Evolutionary conservation across 345 rosid species (phyloP), one percentile per base, ranked within the genome.

Genomic region (Balakata baccata): DNA sequence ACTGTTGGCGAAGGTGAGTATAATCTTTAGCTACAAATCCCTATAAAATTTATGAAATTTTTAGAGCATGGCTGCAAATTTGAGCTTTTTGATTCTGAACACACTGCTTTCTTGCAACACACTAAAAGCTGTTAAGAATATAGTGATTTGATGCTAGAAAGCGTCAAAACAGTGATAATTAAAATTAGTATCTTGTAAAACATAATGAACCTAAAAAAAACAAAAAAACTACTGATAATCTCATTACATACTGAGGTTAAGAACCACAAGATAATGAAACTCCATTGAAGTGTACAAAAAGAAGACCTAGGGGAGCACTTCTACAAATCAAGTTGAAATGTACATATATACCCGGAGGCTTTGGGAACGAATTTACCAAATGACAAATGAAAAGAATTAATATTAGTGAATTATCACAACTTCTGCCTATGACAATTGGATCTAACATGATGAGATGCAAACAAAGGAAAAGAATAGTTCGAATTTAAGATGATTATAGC

Each of bases 151-250:
- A 29, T 29, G 34, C 34, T 29, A 29, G 34, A 29, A 29, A 29
- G 57, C 71, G 66, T 71, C 71, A 66, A 74, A 43, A 49, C 39
- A 61, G 23, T 47, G 20, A 11, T 46, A 25, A 12, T 45, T 45
- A 7, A 25, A 46, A 12, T 25, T 25, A 23, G 38, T 10, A 22
- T 3, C 8, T 25, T 25, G 22, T 59, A 59, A 59, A 23, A 6
- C 38, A 59, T 22, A 1, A 51, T 10, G 4, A 59, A 17, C 11
- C 16, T 41, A 25, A 29, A 29, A 29, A 29, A 29, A 29, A 29
- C 2, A 29, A 29, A 2, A 29, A 29, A 12, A 20, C 53, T 57
- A 3, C 10, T 57, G 41, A 13, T 46, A 11, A 2, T 59, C n/a
- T 23, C 13, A 43, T 37, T 38, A 69, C 74, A 41, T 22, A 71